Base-by-base conservation (phyloP, 2,329 filamentous ascomycete species). In the Sporothrix schenckii region DNA sequence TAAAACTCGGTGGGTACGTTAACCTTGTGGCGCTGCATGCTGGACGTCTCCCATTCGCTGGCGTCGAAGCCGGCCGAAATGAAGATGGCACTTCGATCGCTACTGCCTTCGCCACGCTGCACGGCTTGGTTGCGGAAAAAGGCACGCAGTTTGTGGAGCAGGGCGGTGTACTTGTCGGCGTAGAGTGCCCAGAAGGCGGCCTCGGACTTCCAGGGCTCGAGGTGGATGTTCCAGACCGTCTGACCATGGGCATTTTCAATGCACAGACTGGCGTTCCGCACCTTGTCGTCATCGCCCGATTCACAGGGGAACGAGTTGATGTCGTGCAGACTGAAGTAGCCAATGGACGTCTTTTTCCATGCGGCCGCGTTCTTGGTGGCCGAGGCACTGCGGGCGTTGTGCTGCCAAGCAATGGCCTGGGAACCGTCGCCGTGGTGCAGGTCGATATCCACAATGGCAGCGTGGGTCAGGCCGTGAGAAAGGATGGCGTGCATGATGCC, bases 1-100 rank as follows among this genome's bases (percentile, higher is more conserved):
- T 98, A 99, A 78, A 99, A 99, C 68, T 94, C 92, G 0, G 94
- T 99, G 0, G 95, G 94, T 2, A 99, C 95, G 77, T 97, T 97
- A 76, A 97, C 94, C 71, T 92, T 91, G 80, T 99, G 95, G 61
- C 95, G 87, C 80, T 99, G 95, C 95, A 99, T 99, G 3, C 92
- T 93, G 4, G 87, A 84, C 21, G 91, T 89, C 79, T 99, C 95
- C 89, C 92, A 96, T 78, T 99, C 93, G 77, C 94, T 97, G 3
- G 95, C 95, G 80, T 99, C 95, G 74, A 99, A 99, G 0, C 95
- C 96, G 2, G 95, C 94, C 60, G 94, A 98, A 66, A 99, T 82
- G 81, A 99, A 99, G 60, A 99, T 93, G 47, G 92, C 94, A 1
- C 92, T 92, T 76, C 91, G 94, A 4, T 44, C 30, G 10, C 50